Evolutionary conservation across 768 basidiomycete genomes (phyloP).

Genomic region (Mycena chlorophos): DNA sequence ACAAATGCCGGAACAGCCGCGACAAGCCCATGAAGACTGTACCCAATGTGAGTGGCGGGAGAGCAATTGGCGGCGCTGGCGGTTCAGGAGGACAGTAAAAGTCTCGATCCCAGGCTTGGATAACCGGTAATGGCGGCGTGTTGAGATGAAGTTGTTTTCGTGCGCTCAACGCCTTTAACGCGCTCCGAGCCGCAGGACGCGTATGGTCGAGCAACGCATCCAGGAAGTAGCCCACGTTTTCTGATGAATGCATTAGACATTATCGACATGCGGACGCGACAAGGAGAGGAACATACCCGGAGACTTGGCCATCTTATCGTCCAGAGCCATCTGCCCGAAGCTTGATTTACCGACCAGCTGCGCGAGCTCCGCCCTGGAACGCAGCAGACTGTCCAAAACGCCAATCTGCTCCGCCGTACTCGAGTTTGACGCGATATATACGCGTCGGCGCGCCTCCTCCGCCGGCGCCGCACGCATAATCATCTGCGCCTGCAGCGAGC

Average conservation of each 20-base stretch:
- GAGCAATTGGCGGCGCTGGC: conserved; percentile 69
- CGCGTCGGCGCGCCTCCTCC: conserved; percentile 76
- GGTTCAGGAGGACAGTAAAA: conserved; percentile 85
- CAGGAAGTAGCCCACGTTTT: conserved; percentile 86
- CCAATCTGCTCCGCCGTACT: conserved; percentile 75
- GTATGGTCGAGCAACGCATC: conserved; percentile 80
- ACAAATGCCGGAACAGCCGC: conserved; percentile 79
- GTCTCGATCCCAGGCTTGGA: conserved; percentile 97
- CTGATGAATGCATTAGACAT: conserved; percentile 36
- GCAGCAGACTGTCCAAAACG: conserved; percentile 73
- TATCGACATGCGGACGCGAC: conserved; percentile 1
- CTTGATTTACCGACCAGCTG: conserved; percentile 81
- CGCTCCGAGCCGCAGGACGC: conserved; percentile 70
- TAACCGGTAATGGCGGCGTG: conserved; percentile 54
- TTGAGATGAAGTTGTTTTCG: conserved; percentile 77
- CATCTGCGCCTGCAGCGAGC: conserved; percentile 89
- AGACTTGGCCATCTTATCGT: conserved; percentile 96
- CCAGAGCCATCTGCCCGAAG: conserved; percentile 83
- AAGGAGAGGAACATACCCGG: conserved; percentile 56
- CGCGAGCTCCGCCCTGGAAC: conserved; percentile 79
- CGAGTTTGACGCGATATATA: conserved; percentile 82
- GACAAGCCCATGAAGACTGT: conserved; percentile 91
- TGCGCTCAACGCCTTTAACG: conserved; percentile 62
- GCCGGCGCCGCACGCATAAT: conserved; percentile 86
- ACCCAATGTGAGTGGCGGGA: conserved; percentile 82